Base-by-base conservation (phyloP, 441 rosid species). In the Euphorbia celastroides region DNA sequence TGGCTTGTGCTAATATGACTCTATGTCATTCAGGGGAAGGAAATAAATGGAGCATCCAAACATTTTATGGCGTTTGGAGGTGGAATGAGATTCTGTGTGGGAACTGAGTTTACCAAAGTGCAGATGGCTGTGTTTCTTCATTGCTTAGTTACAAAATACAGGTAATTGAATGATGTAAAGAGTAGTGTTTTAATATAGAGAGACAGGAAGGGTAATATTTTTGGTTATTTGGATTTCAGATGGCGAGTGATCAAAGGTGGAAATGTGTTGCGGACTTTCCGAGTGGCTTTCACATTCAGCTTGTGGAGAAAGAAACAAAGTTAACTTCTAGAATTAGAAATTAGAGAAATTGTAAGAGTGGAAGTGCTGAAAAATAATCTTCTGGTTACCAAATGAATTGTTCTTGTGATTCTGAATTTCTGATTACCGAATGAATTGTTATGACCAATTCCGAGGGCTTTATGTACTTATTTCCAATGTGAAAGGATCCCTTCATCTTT, bases 161-260 rank as follows among this genome's bases (percentile, higher is more conserved):
- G 77, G 77, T 69, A 14, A 26, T 12, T 34, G 20, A n/a, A 48
- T 9, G 31, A 28, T 19, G 57, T 66, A 60, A 57, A 67, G 25
- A 60, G 46, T 25, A 28, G 42, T 16, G 44, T 48, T 23, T 2
- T 5, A 52, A 17, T 17, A 9, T 5, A 55, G 50, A 36, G 57
- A 32, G 30, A 64, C 41, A 32, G 59, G 70, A 72, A 70, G 60
- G 51, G 30, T 73, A 34, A 78, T 65, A 77, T 57, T 51, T 67
- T 42, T 20, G 60, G 54, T 41, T 4, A 51, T 11, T 42, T 46
- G 71, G 66, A 46, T 42, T 75, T 78, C 86, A 93, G 99, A 77
- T 94, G 94, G 96, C 76, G 77, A 59, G 66, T 77, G 28, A 76
- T 86, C 28, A 80, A 76, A 81, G 98, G 98, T 75, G 99, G 98